These are phyloP conservation scores for Glomus cerebriforme DNA, from an alignment of 192 early-diverging fungal species.

Conservation along the genomic window DNA sequence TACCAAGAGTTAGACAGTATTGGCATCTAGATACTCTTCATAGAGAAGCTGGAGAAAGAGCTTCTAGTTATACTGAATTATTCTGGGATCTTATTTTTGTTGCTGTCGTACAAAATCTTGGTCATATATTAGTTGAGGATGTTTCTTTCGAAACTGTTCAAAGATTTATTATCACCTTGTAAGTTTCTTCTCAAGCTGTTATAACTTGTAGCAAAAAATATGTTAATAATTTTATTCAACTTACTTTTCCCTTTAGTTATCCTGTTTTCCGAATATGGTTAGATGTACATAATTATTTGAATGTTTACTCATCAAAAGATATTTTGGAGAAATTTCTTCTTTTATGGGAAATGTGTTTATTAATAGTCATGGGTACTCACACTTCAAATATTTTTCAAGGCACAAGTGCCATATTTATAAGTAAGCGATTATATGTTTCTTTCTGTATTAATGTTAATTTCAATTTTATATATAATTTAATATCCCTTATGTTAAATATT, in stretches of 20 bases:
- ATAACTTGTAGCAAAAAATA: background rate
- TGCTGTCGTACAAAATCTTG: conserved; percentile 15
- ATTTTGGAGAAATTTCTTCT: conserved; percentile 33
- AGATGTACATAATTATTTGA: conserved; percentile 25
- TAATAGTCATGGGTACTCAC: background rate
- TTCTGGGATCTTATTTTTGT: conserved; percentile 39
- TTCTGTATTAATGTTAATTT: background rate
- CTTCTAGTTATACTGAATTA: conserved; percentile 25
- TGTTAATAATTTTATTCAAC: background rate
- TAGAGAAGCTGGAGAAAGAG: conserved; percentile 30
- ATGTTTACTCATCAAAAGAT: conserved; percentile 32
- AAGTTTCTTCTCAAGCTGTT: background rate
- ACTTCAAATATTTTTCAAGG: background rate
- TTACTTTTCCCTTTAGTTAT: conserved; percentile 5
- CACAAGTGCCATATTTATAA: background rate
- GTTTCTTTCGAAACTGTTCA: background rate
- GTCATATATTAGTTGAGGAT: conserved; percentile 15
- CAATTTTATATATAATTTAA: background rate
- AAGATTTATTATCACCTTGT: conserved; percentile 31
- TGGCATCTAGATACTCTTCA: conserved; percentile 29
- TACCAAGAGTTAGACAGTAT: conserved; percentile 33
- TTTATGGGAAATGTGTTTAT: conserved; percentile 17
- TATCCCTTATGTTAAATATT: background rate
- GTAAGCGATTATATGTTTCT: background rate
- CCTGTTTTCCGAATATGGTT: conserved; percentile 26